A percentile compares a stretch with the other conserved stretches of the same genome.
Conservation (phyloP, 2,329 filamentous ascomycete genomes). For the Stachybotrys chartarum region DNA sequence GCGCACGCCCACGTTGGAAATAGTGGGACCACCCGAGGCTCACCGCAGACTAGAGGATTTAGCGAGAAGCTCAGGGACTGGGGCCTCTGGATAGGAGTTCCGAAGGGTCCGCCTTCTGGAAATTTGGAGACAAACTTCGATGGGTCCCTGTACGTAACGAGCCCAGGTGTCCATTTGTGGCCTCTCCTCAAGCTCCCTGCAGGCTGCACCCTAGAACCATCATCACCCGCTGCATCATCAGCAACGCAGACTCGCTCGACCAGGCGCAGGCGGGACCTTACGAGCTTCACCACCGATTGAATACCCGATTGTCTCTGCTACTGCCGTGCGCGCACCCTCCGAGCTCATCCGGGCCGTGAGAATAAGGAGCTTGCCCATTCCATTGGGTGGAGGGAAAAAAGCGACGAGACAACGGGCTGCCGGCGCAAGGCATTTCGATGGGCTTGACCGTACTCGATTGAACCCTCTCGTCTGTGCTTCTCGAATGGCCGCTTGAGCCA, state of each 20-base stretch:
- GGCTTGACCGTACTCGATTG: background rate
- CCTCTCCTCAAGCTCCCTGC: background rate
- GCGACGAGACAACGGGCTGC: background rate
- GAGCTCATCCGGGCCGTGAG: background rate
- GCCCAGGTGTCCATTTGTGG: background rate
- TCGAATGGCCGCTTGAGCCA: conserved; percentile 38
- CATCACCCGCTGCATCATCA: background rate
- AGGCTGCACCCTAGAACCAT: background rate
- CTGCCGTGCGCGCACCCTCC: background rate
- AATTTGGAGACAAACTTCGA: background rate
- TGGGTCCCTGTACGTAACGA: background rate
- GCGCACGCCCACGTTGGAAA: background rate
- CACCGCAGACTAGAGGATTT: background rate
- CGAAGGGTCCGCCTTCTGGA: background rate
- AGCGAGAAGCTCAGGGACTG: background rate
- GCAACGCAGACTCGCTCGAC: background rate
- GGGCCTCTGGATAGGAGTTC: background rate
- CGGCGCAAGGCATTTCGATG: background rate
- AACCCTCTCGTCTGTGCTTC: conserved; percentile 1
- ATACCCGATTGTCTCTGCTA: background rate
- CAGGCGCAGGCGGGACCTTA: background rate
- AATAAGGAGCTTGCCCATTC: background rate
- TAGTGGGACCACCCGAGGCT: background rate
- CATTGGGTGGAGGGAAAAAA: background rate
- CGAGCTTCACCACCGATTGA: background rate